Evolutionary conservation across 2,329 filamentous ascomycete genomes (phyloP).

Genomic region (Microcera coccophila): DNA sequence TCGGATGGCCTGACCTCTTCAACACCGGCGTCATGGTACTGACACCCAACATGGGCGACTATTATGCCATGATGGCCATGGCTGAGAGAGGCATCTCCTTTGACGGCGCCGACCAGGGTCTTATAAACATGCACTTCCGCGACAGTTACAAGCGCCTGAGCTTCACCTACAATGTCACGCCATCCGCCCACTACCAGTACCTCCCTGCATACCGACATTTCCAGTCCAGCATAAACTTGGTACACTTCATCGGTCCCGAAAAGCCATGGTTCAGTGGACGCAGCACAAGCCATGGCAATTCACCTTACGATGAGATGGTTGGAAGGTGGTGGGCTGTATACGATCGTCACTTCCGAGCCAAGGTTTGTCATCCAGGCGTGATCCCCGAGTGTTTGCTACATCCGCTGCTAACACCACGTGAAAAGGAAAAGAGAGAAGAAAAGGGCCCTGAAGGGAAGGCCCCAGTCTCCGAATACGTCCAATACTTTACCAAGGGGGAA

Average conservation of each 20-base stretch:
- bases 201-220: conserved; percentile 92
- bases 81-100: conserved; percentile 87
- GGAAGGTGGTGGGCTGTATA: conserved; percentile 93
- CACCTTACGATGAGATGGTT: conserved; percentile 77
- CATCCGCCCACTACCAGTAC: conserved; percentile 95
- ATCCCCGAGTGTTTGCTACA: background rate
- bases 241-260: conserved; percentile 88
- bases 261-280: conserved; percentile 82
- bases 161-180: conserved; percentile 96
- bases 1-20: conserved; percentile 97
- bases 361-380: conserved; percentile 37
- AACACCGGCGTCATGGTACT: conserved; percentile 97
- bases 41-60: conserved; percentile 80
- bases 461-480: conserved; percentile 39
- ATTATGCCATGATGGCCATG: conserved; percentile 78
- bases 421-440: conserved; percentile 17
- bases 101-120: conserved; percentile 92
- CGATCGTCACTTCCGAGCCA: conserved; percentile 71
- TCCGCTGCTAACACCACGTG: conserved; percentile 6
- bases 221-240: conserved; percentile 80
- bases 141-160: conserved; percentile 79
- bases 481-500: conserved; percentile 54
- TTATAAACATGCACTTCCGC: conserved; percentile 92
- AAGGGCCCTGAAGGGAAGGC: too few relatives aligned
- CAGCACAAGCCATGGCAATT: conserved; percentile 48